phyloP scores from a whole-genome alignment of 2,329 filamentous ascomycete genomes.

The Arthrobotrys iridis region DNA sequence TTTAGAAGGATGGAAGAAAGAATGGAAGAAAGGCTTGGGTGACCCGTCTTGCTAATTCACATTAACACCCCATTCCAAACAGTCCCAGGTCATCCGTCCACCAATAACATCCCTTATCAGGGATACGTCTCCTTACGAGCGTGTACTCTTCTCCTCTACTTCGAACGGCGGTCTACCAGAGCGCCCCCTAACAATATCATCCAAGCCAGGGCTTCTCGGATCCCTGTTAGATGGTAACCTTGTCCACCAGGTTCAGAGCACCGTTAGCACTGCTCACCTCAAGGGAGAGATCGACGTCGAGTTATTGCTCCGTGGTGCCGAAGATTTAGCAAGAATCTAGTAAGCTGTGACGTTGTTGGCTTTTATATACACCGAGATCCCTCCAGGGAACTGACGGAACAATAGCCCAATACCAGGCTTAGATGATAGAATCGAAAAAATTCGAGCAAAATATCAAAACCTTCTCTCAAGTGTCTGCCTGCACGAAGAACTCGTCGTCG shows the following conservation, averaged over 20 bases:
- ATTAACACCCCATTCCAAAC: no score
- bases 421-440: conserved; percentile 28
- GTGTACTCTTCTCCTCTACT: conserved; percentile 45
- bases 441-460: conserved; percentile 29
- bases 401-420: conserved; percentile 37
- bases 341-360: conserved; percentile 12
- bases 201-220: conserved; percentile 33
- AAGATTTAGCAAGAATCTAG: conserved; percentile 47
- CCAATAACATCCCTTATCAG: conserved; percentile 49
- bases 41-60: no score
- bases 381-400: background rate
- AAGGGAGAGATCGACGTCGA: conserved; percentile 50
- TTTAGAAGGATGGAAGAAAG: no score
- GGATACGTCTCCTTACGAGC: conserved; percentile 49
- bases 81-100: conserved; percentile 45
- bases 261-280: conserved; percentile 27
- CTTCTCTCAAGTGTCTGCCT: conserved; percentile 38
- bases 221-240: conserved; percentile 40
- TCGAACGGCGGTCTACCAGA: conserved; percentile 10
- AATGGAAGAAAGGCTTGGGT: no score
- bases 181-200: background rate
- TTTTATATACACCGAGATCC: background rate
- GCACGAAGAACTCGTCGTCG: conserved; percentile 46
- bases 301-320: conserved; percentile 35
- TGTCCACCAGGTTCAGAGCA: conserved; percentile 41